Conservation (phyloP, 1,284 basidiomycete genomes). For the Porogramme epimiltina region DNA sequence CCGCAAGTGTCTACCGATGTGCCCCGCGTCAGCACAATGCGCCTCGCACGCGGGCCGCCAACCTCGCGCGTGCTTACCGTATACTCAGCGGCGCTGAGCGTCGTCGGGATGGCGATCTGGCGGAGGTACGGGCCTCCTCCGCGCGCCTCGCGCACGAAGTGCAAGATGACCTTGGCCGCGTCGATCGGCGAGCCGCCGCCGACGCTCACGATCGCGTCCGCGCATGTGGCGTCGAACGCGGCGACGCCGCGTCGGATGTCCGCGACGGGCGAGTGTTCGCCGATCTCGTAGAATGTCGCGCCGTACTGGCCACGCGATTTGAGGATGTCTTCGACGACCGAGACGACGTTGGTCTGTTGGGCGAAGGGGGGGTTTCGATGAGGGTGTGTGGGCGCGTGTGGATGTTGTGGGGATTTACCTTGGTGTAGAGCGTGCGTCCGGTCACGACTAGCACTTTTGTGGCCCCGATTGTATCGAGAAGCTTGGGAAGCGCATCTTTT, state of each 20-base stretch:
- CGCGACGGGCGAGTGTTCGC: slow-evolving; percentile 74
- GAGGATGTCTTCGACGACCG: slow-evolving; percentile 57
- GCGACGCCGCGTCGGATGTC: slow-evolving; percentile 64
- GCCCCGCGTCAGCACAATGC: no score
- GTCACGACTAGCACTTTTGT: slow-evolving; percentile 73
- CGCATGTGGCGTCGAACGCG: slow-evolving; percentile 53
- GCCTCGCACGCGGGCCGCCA: no score
- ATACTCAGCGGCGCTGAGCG: slow-evolving; percentile 81
- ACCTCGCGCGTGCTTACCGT: no score
- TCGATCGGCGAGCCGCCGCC: slow-evolving; percentile 85
- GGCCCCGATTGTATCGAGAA: slow-evolving; percentile 53
- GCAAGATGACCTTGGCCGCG: slow-evolving; percentile 71
- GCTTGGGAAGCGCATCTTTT: slow-evolving; percentile 59
- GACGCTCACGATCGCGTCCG: slow-evolving; percentile 71
- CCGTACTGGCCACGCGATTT: slow-evolving; percentile 57
- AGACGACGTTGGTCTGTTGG: slow-evolving; percentile 64
- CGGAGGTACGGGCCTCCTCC: slow-evolving; percentile 46
- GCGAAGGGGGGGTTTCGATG: no score
- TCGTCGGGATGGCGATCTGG: slow-evolving; percentile 81
- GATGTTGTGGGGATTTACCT: slow-evolving; percentile 41
- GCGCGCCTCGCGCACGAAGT: slow-evolving; percentile 56
- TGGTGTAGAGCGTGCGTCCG: slow-evolving; percentile 65
- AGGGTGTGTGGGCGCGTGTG: not conserved
- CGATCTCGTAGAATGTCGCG: slow-evolving; percentile 74
- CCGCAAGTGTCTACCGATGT: slow-evolving; percentile 52